Percentiles rank a stretch among this genome's conserved stretches.
phyloP scores from a whole-genome alignment of 2,329 filamentous ascomycete genomes.

The Neocucurbitaria cava region DNA sequence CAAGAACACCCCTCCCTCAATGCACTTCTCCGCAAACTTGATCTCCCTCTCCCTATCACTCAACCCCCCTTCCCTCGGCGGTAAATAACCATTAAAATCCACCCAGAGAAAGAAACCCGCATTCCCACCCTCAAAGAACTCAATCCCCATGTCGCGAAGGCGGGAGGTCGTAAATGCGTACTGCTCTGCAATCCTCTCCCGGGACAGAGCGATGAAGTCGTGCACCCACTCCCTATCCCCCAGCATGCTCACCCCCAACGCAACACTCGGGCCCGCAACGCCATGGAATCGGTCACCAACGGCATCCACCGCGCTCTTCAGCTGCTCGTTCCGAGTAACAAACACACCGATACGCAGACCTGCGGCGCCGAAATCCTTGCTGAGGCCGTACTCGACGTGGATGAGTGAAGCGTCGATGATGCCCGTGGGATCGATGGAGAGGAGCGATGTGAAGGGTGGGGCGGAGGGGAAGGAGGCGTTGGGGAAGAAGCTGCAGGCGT shows the following conservation, averaged over 20 bases:
- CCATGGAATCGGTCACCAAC: conserved; percentile 46
- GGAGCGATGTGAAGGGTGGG: conserved; percentile 28
- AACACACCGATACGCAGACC: conserved; percentile 46
- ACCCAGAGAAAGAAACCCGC: conserved; percentile 66
- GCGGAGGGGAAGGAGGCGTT: conserved; percentile 14
- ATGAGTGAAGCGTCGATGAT: conserved; percentile 59
- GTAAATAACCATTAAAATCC: conserved; percentile 49
- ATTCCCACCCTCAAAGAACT: conserved; percentile 58
- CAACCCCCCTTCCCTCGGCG: conserved; percentile 26
- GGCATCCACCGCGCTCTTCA: conserved; percentile 26
- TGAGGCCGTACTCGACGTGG: conserved; percentile 59
- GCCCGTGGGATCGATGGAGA: conserved; percentile 30
- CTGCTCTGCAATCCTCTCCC: conserved; percentile 47
- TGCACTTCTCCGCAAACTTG: conserved; percentile 33
- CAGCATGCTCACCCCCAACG: conserved; percentile 26
- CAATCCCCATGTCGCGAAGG: conserved; percentile 53
- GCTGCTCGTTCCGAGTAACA: conserved; percentile 22
- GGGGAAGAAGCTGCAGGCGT: conserved; percentile 59
- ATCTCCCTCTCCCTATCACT: conserved; percentile 15
- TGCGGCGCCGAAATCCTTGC: conserved; percentile 62
- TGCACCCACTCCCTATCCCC: conserved; percentile 40
- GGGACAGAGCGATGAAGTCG: conserved; percentile 56
- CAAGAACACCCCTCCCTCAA: conserved; percentile 25
- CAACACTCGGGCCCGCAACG: conserved; percentile 20
- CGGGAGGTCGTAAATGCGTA: conserved; percentile 50